Evolutionary conservation across 2,329 filamentous ascomycete species (phyloP).

Genomic region (Graphiopsis chlorocephala): DNA sequence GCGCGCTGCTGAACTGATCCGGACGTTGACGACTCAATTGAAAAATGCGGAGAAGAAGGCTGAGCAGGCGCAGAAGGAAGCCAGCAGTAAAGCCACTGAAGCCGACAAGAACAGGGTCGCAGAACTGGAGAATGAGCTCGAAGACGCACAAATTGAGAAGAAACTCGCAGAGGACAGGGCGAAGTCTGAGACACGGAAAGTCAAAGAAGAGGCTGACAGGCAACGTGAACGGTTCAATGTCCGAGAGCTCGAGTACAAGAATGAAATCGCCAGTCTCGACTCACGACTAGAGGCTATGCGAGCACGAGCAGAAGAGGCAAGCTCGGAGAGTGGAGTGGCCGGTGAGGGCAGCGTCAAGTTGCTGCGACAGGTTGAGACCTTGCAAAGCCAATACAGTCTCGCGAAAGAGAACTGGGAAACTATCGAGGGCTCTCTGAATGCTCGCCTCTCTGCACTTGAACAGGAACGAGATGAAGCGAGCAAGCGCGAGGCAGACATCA

Average conservation of each 20-base stretch:
- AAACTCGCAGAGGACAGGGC: conserved; percentile 69
- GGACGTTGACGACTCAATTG: conserved; percentile 67
- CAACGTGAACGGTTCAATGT: conserved; percentile 68
- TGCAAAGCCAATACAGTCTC: conserved; percentile 92
- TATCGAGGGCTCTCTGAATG: conserved; percentile 81
- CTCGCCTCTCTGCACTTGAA: conserved; percentile 74
- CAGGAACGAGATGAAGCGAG: conserved; percentile 86
- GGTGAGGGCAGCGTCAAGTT: conserved; percentile 63
- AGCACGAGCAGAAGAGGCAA: conserved; percentile 80
- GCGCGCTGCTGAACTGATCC: conserved; percentile 58
- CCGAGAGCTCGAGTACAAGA: conserved; percentile 72
- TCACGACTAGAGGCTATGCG: conserved; percentile 87
- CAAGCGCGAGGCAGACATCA: conserved; percentile 78
- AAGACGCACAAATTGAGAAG: conserved; percentile 69
- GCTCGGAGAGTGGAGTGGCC: conserved; percentile 65
- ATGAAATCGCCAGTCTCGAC: conserved; percentile 75
- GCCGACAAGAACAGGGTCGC: conserved; percentile 58
- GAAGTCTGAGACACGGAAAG: conserved; percentile 65
- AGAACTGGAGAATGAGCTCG: conserved; percentile 63
- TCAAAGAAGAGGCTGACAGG: conserved; percentile 69
- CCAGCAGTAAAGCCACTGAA: conserved; percentile 65
- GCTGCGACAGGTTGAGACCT: conserved; percentile 86
- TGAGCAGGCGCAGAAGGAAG: conserved; percentile 64
- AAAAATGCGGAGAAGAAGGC: conserved; percentile 65
- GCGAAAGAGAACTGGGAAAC: conserved; percentile 98